Conservation (phyloP, 164 flowering plant species). For the Malania oleifera region DNA sequence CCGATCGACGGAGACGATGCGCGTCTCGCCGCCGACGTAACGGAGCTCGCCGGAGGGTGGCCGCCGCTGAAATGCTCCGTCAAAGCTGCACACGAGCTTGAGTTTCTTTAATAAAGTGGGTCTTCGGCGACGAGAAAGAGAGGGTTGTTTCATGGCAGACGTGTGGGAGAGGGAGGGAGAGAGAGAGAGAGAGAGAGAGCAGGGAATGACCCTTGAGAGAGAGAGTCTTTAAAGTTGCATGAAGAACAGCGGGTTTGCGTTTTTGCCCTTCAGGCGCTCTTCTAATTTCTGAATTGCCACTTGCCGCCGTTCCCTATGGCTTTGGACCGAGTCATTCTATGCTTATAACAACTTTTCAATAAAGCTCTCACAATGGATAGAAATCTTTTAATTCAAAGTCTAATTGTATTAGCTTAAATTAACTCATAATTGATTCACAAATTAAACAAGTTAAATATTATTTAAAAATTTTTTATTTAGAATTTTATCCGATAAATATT, state of each 20-base stretch:
- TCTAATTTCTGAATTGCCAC: not conserved
- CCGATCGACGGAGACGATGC: slow-evolving; percentile 27
- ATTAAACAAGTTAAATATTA: too few species aligned
- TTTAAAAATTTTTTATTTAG: too few species aligned
- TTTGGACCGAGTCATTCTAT: too few species aligned
- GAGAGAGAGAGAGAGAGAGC: not conserved
- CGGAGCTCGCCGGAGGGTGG: slow-evolving; percentile 23
- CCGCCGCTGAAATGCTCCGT: slow-evolving; percentile 23
- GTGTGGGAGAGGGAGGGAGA: not conserved
- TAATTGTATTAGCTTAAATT: too few species aligned
- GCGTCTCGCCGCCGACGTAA: slow-evolving; percentile 39
- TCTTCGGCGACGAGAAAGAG: slow-evolving; percentile 16
- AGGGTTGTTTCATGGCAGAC: slow-evolving; percentile 26
- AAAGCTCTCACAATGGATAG: too few species aligned
- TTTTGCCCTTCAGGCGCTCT: not conserved
- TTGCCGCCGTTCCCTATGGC: too few species aligned
- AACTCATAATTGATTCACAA: too few species aligned
- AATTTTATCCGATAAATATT: too few species aligned
- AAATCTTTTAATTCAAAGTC: too few species aligned
- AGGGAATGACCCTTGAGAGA: too few species aligned
- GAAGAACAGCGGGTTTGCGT: not conserved
- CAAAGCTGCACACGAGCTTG: slow-evolving; percentile 33
- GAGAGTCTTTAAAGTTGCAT: not conserved
- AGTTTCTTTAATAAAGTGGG: slow-evolving; percentile 14
- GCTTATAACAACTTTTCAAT: too few species aligned